Conservation (phyloP, 441 rosid genomes). For the Croton laevigatus region DNA sequence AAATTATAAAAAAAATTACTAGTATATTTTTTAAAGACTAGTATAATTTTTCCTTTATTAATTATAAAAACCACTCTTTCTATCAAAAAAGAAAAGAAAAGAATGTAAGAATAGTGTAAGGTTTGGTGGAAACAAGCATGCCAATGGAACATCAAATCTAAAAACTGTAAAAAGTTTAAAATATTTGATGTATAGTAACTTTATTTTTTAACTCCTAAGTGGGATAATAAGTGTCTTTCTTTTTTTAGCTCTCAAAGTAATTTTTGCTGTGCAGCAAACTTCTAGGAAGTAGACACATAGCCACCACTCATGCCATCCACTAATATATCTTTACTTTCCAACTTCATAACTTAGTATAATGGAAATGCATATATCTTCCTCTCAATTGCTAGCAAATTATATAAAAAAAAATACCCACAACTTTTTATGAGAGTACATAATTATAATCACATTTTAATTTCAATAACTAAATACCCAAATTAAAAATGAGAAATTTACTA, state of each 20-base stretch:
- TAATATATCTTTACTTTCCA: not conserved
- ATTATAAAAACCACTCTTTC: too few species aligned
- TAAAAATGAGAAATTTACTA: too few species aligned
- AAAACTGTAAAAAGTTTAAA: not conserved
- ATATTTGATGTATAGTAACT: constrained; percentile 11
- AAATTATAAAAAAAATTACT: too few species aligned
- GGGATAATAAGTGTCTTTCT: not conserved
- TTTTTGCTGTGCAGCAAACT: not conserved
- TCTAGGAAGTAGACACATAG: constrained; percentile 3
- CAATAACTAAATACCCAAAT: too few species aligned
- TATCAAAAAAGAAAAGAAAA: too few species aligned
- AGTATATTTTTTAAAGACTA: too few species aligned
- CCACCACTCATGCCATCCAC: constrained; percentile 24
- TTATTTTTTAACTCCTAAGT: not conserved
- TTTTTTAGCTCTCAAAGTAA: constrained; percentile 8
- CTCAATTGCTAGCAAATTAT: too few species aligned
- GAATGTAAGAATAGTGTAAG: not conserved
- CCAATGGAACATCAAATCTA: constrained; percentile 22
- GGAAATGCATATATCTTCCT: not conserved
- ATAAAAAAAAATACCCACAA: too few species aligned
- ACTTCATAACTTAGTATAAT: constrained; percentile 4
- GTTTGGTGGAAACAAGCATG: constrained; percentile 15
- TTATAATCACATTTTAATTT: too few species aligned
- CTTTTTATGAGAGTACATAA: too few species aligned
- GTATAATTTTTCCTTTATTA: too few species aligned